phyloP scores from a whole-genome alignment of 495 filamentous ascomycete species.

The Coniosporium apollinis region DNA sequence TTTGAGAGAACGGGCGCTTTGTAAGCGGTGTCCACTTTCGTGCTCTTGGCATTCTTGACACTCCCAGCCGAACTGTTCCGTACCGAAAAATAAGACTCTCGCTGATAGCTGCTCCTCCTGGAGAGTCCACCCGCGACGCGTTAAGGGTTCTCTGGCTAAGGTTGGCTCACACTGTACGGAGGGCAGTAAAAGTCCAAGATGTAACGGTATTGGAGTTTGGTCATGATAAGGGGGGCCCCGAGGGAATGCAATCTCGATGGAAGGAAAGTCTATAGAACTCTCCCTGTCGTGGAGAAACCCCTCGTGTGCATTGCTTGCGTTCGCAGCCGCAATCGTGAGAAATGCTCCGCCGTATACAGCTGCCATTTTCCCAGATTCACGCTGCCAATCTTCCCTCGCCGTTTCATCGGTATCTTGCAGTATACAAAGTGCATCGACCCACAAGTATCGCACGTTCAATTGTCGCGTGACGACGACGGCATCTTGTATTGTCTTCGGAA shows the following conservation, averaged over 20 bases:
- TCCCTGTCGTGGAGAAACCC: no score
- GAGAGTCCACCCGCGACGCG: no score
- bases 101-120: constrained; percentile 13
- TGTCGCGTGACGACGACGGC: constrained; percentile 16
- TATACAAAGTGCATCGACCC: constrained; percentile 31
- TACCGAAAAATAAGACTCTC: constrained; percentile 10
- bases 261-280: no score
- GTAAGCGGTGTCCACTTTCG: constrained; percentile 6
- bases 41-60: constrained; percentile 1
- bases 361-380: constrained; percentile 25
- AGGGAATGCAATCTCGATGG: no score
- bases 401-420: constrained; percentile 28
- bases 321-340: constrained; percentile 23
- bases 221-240: no score
- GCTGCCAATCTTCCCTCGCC: constrained; percentile 23
- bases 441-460: constrained; percentile 24
- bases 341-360: constrained; percentile 25
- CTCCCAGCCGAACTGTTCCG: constrained; percentile 11
- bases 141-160: no score
- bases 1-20: constrained; percentile 6
- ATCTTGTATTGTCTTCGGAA: constrained; percentile 15
- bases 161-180: no score
- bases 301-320: no score
- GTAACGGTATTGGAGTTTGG: no score
- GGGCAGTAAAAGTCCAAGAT: no score